These are phyloP conservation scores for Chamaenerion angustifolium DNA, from an alignment of 345 rosid genomes.

Conservation along the genomic window DNA sequence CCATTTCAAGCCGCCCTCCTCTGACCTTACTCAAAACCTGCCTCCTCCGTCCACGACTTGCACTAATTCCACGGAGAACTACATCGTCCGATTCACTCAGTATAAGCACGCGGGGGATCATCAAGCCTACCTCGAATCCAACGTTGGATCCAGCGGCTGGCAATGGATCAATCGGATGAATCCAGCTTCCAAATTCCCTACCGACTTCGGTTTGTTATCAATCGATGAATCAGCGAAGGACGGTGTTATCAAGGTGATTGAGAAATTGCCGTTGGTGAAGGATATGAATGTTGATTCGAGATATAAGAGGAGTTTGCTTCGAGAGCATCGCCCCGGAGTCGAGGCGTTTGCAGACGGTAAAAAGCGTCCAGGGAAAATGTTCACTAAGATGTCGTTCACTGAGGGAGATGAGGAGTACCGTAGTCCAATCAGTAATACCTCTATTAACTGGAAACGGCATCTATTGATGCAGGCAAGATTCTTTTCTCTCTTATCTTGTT, in stretches of 20 bases:
- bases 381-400: constrained; percentile 72
- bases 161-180: constrained; percentile 75
- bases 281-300: constrained; percentile 62
- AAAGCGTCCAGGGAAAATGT: constrained; percentile 84
- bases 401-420: constrained; percentile 22
- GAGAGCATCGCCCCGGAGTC: constrained; percentile 4
- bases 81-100: constrained; percentile 67
- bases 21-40: constrained; percentile 11
- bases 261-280: constrained; percentile 45
- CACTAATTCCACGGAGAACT: constrained; percentile 15
- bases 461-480: constrained; percentile 51
- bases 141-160: constrained; percentile 52
- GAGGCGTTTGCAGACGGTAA: constrained; percentile 43
- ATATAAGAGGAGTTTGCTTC: constrained; percentile 51
- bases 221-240: constrained; percentile 39
- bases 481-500: not conserved
- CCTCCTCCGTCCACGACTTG: constrained; percentile 5
- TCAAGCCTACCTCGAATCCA: constrained; percentile 42
- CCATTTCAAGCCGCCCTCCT: constrained; percentile 22
- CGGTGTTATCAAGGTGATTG: constrained; percentile 42
- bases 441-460: constrained; percentile 62
- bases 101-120: constrained; percentile 44
- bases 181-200: constrained; percentile 58
- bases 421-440: constrained; percentile 41
- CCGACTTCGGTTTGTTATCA: constrained; percentile 69